A percentile compares a stretch with the other conserved stretches of the same genome.
Conservation (phyloP, 768 basidiomycete genomes). For the Lactarius evosmus region DNA sequence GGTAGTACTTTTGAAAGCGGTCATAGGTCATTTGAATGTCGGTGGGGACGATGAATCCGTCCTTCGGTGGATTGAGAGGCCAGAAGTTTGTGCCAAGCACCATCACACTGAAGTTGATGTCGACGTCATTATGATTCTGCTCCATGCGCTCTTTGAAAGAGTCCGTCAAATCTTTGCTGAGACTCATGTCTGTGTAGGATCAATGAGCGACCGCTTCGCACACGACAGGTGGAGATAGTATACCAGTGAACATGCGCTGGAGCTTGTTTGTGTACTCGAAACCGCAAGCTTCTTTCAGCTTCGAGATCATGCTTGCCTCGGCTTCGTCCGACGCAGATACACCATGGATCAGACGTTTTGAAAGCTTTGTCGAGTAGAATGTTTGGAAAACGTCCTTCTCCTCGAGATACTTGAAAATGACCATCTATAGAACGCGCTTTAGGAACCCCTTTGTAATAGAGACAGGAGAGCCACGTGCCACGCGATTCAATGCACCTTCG, state of each 20-base stretch:
- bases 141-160: conserved; percentile 93
- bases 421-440: conserved; percentile 59
- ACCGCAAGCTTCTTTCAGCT: conserved; percentile 93
- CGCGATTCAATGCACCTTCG: conserved; percentile 85
- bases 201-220: neutral
- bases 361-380: conserved; percentile 93
- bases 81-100: conserved; percentile 96
- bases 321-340: conserved; percentile 94
- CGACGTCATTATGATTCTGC: conserved; percentile 79
- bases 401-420: conserved; percentile 96
- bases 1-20: conserved; percentile 90
- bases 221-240: conserved; percentile 19
- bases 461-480: conserved; percentile 51
- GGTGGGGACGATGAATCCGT: conserved; percentile 84
- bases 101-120: conserved; percentile 89
- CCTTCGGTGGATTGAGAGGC: conserved; percentile 80
- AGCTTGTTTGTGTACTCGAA: conserved; percentile 97
- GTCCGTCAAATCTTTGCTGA: conserved; percentile 94
- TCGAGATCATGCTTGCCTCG: conserved; percentile 97
- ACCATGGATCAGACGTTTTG: conserved; percentile 86
- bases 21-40: conserved; percentile 88
- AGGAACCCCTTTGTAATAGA: neutral
- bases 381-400: conserved; percentile 99
- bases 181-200: conserved; percentile 74
- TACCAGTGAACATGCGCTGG: conserved; percentile 95